Evolutionary conservation across 331 rosid species (phyloP).

Genomic region (Dryas integrifolia): DNA sequence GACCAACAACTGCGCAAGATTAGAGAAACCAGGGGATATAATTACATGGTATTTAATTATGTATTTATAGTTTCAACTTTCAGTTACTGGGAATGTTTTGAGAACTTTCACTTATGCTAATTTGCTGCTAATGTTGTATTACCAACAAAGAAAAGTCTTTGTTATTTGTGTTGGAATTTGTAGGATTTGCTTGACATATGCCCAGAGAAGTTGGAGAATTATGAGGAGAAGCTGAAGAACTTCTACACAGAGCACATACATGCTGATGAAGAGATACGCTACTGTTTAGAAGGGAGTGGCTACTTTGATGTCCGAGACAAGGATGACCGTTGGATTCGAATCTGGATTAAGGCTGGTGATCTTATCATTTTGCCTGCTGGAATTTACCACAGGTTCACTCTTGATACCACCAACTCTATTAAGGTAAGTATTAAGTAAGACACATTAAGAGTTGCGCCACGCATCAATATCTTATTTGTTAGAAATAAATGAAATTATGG

Average conservation of each 20-base stretch:
- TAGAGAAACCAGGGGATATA: conserved; percentile 74
- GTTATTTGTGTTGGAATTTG: not conserved
- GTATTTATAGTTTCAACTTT: too few species aligned
- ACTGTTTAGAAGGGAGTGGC: conserved; percentile 83
- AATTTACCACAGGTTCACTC: conserved; percentile 89
- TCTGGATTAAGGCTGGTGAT: conserved; percentile 79
- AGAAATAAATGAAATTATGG: too few species aligned
- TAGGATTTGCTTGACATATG: conserved; percentile 82
- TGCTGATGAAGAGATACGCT: conserved; percentile 86
- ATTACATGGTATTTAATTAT: conserved; percentile 53
- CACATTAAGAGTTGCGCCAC: not conserved
- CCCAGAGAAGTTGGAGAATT: conserved; percentile 70
- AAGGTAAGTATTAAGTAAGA: conserved; percentile 53
- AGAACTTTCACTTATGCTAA: not conserved
- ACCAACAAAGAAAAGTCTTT: not conserved
- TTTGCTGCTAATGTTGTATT: not conserved
- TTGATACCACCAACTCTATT: conserved; percentile 65
- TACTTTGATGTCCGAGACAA: conserved; percentile 85
- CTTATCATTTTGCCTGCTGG: conserved; percentile 94
- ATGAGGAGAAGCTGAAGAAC: conserved; percentile 75
- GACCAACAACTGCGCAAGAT: conserved; percentile 61
- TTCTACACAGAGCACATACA: conserved; percentile 95
- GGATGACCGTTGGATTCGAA: conserved; percentile 80
- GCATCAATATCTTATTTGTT: too few species aligned
- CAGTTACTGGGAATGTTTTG: not conserved